Percentiles rank a stretch among this genome's conserved stretches.
Evolutionary conservation across 2,329 filamentous ascomycete genomes (phyloP).

Genomic region (Tolypocladium paradoxum): DNA sequence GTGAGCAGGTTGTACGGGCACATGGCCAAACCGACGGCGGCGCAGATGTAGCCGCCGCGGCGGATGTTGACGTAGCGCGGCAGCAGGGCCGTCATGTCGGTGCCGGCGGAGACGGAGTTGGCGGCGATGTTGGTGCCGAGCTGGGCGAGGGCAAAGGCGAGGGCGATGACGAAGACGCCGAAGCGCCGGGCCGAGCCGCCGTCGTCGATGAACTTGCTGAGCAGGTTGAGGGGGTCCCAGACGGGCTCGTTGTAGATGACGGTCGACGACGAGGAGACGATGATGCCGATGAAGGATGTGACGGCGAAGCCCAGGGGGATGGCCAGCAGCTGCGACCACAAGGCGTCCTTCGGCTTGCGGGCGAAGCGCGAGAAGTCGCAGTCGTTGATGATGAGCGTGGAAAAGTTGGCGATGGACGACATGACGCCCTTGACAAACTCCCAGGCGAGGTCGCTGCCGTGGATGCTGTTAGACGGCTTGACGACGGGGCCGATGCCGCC

Average conservation of each 20-base stretch:
- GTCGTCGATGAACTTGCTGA: slow-evolving; percentile 57
- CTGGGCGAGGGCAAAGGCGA: slow-evolving; percentile 66
- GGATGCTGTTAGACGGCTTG: slow-evolving; percentile 48
- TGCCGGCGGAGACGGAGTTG: slow-evolving; percentile 75
- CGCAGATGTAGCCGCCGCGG: slow-evolving; percentile 79
- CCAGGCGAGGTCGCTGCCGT: slow-evolving; percentile 67
- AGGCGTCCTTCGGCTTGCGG: slow-evolving; percentile 59
- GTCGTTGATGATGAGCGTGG: slow-evolving; percentile 72
- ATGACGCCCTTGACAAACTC: slow-evolving; percentile 77
- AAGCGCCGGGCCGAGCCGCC: slow-evolving; percentile 59
- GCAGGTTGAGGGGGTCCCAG: slow-evolving; percentile 62
- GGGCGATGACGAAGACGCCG: slow-evolving; percentile 63
- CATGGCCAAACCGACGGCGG: slow-evolving; percentile 69
- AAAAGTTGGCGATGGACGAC: slow-evolving; percentile 83
- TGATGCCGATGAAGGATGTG: slow-evolving; percentile 76
- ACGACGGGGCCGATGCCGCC: slow-evolving; percentile 78
- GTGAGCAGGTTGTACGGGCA: slow-evolving; percentile 76
- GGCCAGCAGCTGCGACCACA: slow-evolving; percentile 70
- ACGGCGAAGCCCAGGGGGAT: slow-evolving; percentile 64
- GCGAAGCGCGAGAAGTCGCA: slow-evolving; percentile 83
- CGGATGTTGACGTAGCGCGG: slow-evolving; percentile 77
- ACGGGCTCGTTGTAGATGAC: slow-evolving; percentile 57
- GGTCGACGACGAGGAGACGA: slow-evolving; percentile 62
- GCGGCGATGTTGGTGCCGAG: slow-evolving; percentile 81
- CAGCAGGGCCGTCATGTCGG: slow-evolving; percentile 69